A percentile compares a stretch with the other conserved stretches of the same genome.
These are phyloP conservation scores for Alliaria petiolata DNA, from an alignment of 345 rosid genomes.

Conservation along the genomic window DNA sequence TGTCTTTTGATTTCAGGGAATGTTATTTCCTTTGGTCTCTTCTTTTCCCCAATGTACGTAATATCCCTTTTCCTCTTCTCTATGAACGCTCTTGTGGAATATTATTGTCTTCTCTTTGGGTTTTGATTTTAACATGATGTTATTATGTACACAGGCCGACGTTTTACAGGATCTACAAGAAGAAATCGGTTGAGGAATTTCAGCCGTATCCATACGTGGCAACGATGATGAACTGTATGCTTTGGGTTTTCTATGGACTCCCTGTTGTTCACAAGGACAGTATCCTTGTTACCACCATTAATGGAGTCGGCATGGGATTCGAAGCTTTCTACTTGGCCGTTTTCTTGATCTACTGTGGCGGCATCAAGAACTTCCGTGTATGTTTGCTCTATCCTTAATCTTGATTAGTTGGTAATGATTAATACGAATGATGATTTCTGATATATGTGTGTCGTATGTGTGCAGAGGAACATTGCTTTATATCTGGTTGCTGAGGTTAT, in stretches of 20 bases:
- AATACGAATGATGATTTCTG: too few relatives aligned
- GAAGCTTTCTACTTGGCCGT: slow-evolving; percentile 29
- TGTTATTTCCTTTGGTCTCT: slow-evolving; percentile 48
- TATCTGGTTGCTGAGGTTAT: slow-evolving; percentile 7
- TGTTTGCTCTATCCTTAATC: background rate
- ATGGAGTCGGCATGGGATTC: slow-evolving; percentile 31
- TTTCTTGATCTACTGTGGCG: slow-evolving; percentile 24
- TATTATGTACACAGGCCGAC: slow-evolving; percentile 29
- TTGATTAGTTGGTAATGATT: background rate
- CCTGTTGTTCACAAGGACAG: slow-evolving; percentile 52
- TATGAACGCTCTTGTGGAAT: too few relatives aligned
- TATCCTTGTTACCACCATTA: slow-evolving; percentile 43
- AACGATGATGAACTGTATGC: slow-evolving; percentile 43
- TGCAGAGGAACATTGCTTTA: slow-evolving; percentile 28
- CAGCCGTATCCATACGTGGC: slow-evolving; percentile 43
- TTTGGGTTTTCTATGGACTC: slow-evolving; percentile 55
- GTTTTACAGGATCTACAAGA: slow-evolving; percentile 30
- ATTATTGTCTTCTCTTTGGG: background rate
- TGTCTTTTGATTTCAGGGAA: slow-evolving; percentile 37
- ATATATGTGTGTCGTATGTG: background rate
- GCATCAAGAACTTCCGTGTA: slow-evolving; percentile 32
- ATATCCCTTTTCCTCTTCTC: background rate
- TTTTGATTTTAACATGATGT: background rate
- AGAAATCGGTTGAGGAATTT: slow-evolving; percentile 47
- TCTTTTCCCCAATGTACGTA: slow-evolving; percentile 56